Base-by-base conservation (phyloP, 2,329 filamentous ascomycete genomes). In the Scedosporium dehoogii region DNA sequence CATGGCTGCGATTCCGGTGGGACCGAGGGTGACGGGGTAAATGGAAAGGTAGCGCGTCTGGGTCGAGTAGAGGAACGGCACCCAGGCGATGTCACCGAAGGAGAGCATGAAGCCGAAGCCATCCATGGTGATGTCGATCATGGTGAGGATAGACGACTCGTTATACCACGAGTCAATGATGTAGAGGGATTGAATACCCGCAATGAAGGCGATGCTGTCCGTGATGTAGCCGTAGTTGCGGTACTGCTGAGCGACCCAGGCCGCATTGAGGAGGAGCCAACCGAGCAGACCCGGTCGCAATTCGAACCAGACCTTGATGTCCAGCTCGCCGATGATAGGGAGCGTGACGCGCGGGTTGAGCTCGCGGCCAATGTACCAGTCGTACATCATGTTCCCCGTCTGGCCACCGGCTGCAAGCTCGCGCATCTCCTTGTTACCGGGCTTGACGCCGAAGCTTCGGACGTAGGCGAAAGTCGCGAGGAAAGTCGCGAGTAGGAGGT, bases 281-380 rank as follows among this genome's bases (percentile, higher is more conserved):
- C 90, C 91, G 59, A 96, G 82, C 80, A 97, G 83, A 58, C 93
- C 93, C 0, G 93, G 93, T n/a, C 93, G 87, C 70, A 97, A 81
- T 76, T 97, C 93, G 74, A 89, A 89, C 74, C 88, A 97, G 64
- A 87, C 81, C 76, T 97, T 97, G 75, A 97, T 88, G 71, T 97
- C 93, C 59, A 97, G 81, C 68, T 91, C 89, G 63, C 91, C 91
- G 66, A 96, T 81, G 58, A 96, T 73, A 2, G 92, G 92, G 25
- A 96, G 77, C 0, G 81, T 85, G 64, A 96, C 75, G 58, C 92
- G 90, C 3, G 93, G 93, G 76, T 97, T 97, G 64, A 97, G 85
- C 74, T 97, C 93, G 29, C 93, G 90, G 21, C 93, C 93, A 67
- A 97, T 97, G 76, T 92, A 97, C 86, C 91, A 97, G 75, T 97